Base-by-base conservation (phyloP, 257 asterid species). In the Fraxinus americana region DNA sequence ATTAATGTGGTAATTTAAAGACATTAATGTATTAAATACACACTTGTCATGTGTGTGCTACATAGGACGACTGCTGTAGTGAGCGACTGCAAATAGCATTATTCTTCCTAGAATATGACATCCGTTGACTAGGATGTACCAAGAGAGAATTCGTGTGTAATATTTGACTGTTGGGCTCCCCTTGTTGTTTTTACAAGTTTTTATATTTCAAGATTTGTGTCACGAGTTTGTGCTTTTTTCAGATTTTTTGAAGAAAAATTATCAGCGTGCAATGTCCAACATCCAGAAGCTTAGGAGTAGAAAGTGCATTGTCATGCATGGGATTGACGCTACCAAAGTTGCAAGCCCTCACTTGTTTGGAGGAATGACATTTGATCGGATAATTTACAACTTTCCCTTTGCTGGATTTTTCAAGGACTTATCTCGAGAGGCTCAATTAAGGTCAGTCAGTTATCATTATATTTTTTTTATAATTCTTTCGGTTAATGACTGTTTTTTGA, bases 351-450 rank as follows among this genome's bases (percentile, higher is more conserved):
- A 17, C 6, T 29, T 16, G 5, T 80, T 84, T 1, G 77, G 71
- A 0, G 65, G 21, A 21, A 68, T 71, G 2, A 78, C 77, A 38
- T 84, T 81, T 52, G 88, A 84, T 19, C 82, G 85, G 57, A 45
- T 81, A 3, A 70, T 82, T 41, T 82, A 3, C 76, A 84, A 84
- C 75, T 84, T 84, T 50, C 87, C 87, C 1, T 70, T 16, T 38
- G 87, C 87, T 48, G 87, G 87, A 23, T 77, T 80, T 71, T 78
- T 84, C 82, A 79, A 75, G 70, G 29, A 23, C 0, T 36, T 70
- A n/a, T 2, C 88, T 0, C 83, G 82, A 1, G 65, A 82, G 1
- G 48, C 50, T 57, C 78, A 54, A 77, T 73, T 81, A 7, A 13
- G 72, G 89, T 80, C 1, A 2, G 43, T 38, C 35, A 57, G 83